Base-by-base conservation (phyloP, 2,329 filamentous ascomycete species). In the Penicillium sclerotiorum region DNA sequence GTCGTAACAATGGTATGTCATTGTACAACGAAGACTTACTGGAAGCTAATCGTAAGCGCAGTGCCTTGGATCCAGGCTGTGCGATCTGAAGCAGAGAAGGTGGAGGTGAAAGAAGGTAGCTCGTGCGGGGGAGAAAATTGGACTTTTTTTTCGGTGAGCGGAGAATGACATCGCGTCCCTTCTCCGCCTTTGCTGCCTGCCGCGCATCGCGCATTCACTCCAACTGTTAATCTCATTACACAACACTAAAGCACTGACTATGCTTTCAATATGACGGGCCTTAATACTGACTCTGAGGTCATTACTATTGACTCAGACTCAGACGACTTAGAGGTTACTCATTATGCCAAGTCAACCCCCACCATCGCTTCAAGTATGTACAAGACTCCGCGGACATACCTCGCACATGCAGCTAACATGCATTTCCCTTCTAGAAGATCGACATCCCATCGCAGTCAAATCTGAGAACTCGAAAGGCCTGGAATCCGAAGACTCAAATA, bases 321-420 rank as follows among this genome's bases (percentile, higher is more conserved):
- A 48, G 72, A 75, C 50, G 76, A 77, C 33, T 64, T 79, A 36
- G 74, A 79, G 28, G 70, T 72, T 28, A 67, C 74, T 12, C 52
- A 62, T 41, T 59, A 54, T 50, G 41, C 38, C n/a, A 38, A 35
- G 8, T 22, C 50, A 5, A 35, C 50, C 11, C 27, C 43, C 12
- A 21, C 32, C 8, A 45, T 3, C 2, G 20, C 18, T 12, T 43
- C 36, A 15, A 45, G 60, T 62, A 61, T 50, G 56, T 35, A 38
- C 23, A 33, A 30, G 22, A 21, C 39, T 32, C 40, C 17, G 27
- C n/a, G 15, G 5, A 53, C 33, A 50, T 51, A 47, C 53, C 22
- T 42, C 36, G n/a, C n/a, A 37, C 43, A 48, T 47, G 35, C 43
- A 54, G 49, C 63, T 66, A 22, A 66, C 53, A 8, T 28, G 25